Percentiles rank a stretch among this genome's conserved stretches.
phyloP scores from a whole-genome alignment of 768 basidiomycete species.

The Russula dissimulans region DNA sequence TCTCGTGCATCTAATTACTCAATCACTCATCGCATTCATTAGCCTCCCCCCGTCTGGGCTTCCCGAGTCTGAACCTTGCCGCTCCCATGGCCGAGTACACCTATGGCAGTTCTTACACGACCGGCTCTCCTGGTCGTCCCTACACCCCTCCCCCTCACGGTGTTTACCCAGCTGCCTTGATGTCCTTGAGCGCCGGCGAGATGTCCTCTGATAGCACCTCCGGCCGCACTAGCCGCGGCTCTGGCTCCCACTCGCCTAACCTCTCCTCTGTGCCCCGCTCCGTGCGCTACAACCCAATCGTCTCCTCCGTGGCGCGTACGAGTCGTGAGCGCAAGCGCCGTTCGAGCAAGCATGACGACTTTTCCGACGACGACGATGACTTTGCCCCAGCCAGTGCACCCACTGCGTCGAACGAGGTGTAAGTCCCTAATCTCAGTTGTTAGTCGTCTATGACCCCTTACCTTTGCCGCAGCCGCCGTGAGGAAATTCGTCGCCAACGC shows the following conservation, averaged over 20 bases:
- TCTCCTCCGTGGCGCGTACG: constrained; percentile 40
- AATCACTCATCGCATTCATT: constrained; percentile 11
- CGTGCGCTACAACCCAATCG: constrained; percentile 71
- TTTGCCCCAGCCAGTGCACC: constrained; percentile 47
- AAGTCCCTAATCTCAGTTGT: constrained; percentile 21
- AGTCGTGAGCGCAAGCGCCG: constrained; percentile 37
- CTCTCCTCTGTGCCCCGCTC: constrained; percentile 60
- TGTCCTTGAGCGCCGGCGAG: constrained; percentile 61
- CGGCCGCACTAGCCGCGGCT: constrained; percentile 57
- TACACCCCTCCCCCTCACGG: constrained; percentile 55
- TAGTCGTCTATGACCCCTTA: neutral
- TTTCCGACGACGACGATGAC: constrained; percentile 69
- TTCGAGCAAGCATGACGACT: constrained; percentile 42
- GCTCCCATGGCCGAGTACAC: constrained; percentile 52
- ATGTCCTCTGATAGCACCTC: constrained; percentile 66
- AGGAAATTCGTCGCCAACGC: constrained; percentile 85
- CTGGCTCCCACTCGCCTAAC: constrained; percentile 48
- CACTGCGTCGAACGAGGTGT: constrained; percentile 44
- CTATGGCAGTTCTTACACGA: constrained; percentile 48
- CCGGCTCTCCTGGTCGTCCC: constrained; percentile 45
- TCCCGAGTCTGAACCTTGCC: constrained; percentile 51
- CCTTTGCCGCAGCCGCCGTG: constrained; percentile 50
- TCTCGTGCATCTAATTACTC: constrained; percentile 8
- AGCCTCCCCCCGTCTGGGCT: constrained; percentile 51
- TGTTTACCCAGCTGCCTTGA: constrained; percentile 66